Base-by-base conservation (phyloP, 129 eudicot genomes). In the Tagetes patula region DNA sequence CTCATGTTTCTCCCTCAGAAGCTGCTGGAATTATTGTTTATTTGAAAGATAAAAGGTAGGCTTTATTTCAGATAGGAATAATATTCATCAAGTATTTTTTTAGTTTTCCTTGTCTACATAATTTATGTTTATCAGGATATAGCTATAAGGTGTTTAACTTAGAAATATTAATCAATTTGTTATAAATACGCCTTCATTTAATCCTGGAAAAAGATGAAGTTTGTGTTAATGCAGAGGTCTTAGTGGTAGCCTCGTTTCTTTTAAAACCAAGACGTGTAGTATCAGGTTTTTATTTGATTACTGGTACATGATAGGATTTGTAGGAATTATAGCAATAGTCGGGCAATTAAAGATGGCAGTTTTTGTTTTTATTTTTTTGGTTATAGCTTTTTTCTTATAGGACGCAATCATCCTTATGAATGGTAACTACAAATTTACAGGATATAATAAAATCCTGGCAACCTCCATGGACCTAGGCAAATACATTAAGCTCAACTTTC, bases 1-100 rank as follows among this genome's bases (percentile, higher is more conserved):
- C 85, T 49, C 89, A 75, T 65, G 93, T 83, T 74, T 85, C 96
- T 31, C 95, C 96, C 8, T 79, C 96, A 5, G 97, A 88, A 82
- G 97, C 91, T 76, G 97, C 96, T 48, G 86, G 91, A 73, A 88
- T 91, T 62, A 82, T 85, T 74, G 76, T 81, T 20, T 58, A 79
- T 59, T 64, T 92, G 30, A 87, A 84, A 72, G 96, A 92, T 77
- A 92, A 89, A 73, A 92, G 96, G 96, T 86, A 71, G 46, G 12
- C 9, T 27, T 72, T 56, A 42, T 77, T 60, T 37, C 30, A 45
- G 20, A 11, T 31, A 37, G 5, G 10, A 47, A 47, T 50, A 31
- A 34, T 41, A 40, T 31, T 37, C 65, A 13, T 62, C 0, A 49
- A 40, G 1, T 48, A 40, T 67, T 52, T 73, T 3, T 41, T 10